These are phyloP conservation scores for Vaccinium myrtillus DNA, from an alignment of 148 eudicot genomes.

Conservation along the genomic window DNA sequence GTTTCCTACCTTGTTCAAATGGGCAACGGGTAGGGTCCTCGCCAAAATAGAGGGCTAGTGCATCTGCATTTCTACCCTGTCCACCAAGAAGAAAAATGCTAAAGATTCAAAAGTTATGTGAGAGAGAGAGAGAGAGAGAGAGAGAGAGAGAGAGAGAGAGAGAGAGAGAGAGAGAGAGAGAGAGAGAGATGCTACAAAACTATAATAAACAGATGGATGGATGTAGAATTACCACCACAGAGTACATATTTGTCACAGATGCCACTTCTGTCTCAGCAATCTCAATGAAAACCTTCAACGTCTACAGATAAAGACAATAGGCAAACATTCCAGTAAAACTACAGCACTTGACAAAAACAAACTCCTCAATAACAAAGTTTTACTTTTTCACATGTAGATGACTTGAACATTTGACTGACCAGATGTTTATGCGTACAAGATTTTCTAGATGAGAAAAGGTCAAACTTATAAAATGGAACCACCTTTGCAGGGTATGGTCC, in stretches of 20 bases:
- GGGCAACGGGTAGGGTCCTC: conserved; percentile 97
- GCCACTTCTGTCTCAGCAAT: conserved; percentile 76
- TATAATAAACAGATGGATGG: conserved; percentile 7
- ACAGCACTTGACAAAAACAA: neutral
- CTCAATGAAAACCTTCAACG: conserved; percentile 64
- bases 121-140: neutral
- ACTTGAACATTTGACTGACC: neutral
- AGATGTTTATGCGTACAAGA: neutral
- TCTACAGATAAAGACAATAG: conserved; percentile 34
- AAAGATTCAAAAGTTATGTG: neutral
- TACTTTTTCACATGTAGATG: neutral
- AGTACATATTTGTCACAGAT: conserved; percentile 62
- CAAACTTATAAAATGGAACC: neutral
- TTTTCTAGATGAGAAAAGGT: neutral
- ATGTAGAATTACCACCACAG: conserved; percentile 60
- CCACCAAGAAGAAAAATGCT: conserved; percentile 29
- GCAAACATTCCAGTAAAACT: neutral
- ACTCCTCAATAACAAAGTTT: neutral
- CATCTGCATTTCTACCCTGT: conserved; percentile 98
- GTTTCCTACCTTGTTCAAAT: conserved; percentile 78
- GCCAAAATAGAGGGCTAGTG: conserved; percentile 83
- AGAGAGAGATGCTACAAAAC: neutral
- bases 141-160: conserved; percentile 1
- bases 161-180: too few species aligned
- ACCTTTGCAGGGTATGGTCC: neutral